Conservation (phyloP, 2,329 filamentous ascomycete genomes). For the Fusarium sp. region DNA sequence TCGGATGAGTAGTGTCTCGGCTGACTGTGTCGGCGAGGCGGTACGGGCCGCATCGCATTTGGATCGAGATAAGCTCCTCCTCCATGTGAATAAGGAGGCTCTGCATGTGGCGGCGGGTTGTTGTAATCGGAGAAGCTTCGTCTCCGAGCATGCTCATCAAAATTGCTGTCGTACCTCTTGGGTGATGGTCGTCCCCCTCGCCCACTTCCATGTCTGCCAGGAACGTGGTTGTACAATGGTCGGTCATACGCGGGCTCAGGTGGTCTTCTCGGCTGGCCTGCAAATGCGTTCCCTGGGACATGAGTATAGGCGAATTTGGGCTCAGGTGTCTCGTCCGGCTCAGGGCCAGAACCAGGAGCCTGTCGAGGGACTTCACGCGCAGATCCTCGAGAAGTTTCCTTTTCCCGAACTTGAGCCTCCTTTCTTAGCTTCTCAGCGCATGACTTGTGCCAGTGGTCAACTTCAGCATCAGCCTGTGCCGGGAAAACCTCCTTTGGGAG, state of each 20-base stretch:
- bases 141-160: conserved; percentile 57
- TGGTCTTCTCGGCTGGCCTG: conserved; percentile 45
- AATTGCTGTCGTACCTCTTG: conserved; percentile 51
- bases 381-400: conserved; percentile 41
- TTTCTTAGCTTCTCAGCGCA: conserved; percentile 78
- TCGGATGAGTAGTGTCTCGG: conserved; percentile 57
- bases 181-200: conserved; percentile 50
- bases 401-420: conserved; percentile 61
- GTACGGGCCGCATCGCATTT: conserved; percentile 45
- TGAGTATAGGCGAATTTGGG: conserved; percentile 55
- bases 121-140: conserved; percentile 66
- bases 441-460: conserved; percentile 85
- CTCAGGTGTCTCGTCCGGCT: conserved; percentile 47
- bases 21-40: conserved; percentile 62
- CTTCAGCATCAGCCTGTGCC: conserved; percentile 77
- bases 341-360: conserved; percentile 42
- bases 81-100: conserved; percentile 45
- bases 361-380: conserved; percentile 22
- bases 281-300: conserved; percentile 46
- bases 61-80: conserved; percentile 50
- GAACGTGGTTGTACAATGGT: conserved; percentile 57
- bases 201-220: conserved; percentile 50
- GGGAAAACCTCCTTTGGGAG: conserved; percentile 76
- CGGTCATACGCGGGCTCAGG: conserved; percentile 50
- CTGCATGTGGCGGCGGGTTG: conserved; percentile 51